Evolutionary conservation across 106 monocot genomes (phyloP), one percentile per base, ranked within the genome.

Genomic region (Gastrodia elata): DNA sequence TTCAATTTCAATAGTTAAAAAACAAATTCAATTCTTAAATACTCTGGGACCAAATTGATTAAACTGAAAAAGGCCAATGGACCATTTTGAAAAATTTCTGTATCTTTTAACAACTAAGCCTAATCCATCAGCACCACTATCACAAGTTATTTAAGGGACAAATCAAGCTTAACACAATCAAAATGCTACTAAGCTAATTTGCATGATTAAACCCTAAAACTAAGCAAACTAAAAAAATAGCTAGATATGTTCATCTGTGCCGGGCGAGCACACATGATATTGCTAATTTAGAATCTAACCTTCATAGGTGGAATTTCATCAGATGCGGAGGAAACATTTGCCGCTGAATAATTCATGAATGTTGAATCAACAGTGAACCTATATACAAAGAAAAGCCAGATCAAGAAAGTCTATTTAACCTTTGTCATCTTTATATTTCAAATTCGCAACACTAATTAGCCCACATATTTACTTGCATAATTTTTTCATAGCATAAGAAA

Each of bases 281-380:
- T 32, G 61, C 32, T 58, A 61, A 13, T 32, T 30, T 11, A 8
- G 33, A 43, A 32, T 32, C 80, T 80, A 57, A 86, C 86, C 80
- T 68, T 79, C 32, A 77, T 28, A 74, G 69, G 80, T 70, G 49
- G 40, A 42, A 44, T 70, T 42, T 73, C 55, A 58, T 73, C 74
- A 65, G 73, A 25, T 72, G 38, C 91, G 16, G 73, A 65, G 4
- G 86, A 88, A 56, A 82, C 73, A 77, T 71, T 82, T 71, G 72
- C 84, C 43, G 38, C 32, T 56, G 86, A 79, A 43, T 86, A 84
- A 55, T 35, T 86, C n/a, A 55, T 56, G n/a, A 52, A 14, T 46
- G 69, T 79, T 20, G 73, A 82, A 37, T 27, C 32, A 67, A 35
- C 36, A 67, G 67, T 67, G 15, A 37, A 67, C 67, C 67, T 67